Percentiles rank a stretch among this genome's conserved stretches.
Conservation (phyloP, 2,329 filamentous ascomycete species). For the Neonectria magnoliae region DNA sequence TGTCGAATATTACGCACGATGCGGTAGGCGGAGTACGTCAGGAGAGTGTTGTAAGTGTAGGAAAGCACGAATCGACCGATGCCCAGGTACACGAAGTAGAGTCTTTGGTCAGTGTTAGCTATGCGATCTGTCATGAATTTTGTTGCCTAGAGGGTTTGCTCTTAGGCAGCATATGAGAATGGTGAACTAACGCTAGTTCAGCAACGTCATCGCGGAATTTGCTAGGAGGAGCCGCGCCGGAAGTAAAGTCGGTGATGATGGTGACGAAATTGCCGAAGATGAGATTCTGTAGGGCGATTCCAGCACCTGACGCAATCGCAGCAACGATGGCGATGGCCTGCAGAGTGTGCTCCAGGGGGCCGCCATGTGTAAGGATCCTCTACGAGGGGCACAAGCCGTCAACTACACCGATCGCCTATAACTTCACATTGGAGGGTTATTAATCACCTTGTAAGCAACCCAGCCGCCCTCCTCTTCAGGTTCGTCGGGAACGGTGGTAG, state of each 20-base stretch:
- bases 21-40: conserved; percentile 62
- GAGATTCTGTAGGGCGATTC: conserved; percentile 51
- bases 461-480: conserved; percentile 3
- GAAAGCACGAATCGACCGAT: conserved; percentile 61
- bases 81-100: conserved; percentile 69
- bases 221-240: conserved; percentile 35
- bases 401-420: neutral
- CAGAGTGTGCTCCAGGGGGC: conserved; percentile 41
- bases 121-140: neutral
- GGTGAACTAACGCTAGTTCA: conserved; percentile 54
- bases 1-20: conserved; percentile 60
- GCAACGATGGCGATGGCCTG: conserved; percentile 44
- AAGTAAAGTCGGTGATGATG: conserved; percentile 47
- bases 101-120: conserved; percentile 46
- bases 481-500: neutral
- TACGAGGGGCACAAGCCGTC: conserved; percentile 22
- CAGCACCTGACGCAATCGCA: conserved; percentile 50
- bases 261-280: conserved; percentile 53
- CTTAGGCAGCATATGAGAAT: conserved; percentile 55
- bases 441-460: conserved; percentile 35
- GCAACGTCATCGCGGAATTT: conserved; percentile 45
- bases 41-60: conserved; percentile 56
- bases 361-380: conserved; percentile 47
- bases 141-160: neutral
- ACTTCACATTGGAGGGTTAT: neutral